phyloP scores from a whole-genome alignment of 805 yeast genomes.

The Metschnikowia henanensis region DNA sequence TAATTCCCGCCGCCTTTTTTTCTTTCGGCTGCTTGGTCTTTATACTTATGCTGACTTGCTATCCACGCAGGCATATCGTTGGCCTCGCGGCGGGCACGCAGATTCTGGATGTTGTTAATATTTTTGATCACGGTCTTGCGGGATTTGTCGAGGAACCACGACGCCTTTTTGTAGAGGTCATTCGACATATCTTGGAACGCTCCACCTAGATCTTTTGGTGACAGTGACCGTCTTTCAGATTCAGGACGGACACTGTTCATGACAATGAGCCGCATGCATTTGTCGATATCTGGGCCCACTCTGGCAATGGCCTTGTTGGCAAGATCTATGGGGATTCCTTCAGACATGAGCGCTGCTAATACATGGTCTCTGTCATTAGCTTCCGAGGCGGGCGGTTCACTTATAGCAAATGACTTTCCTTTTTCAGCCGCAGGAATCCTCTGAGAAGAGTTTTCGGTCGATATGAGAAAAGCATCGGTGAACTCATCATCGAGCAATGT shows the following conservation, averaged over 20 bases:
- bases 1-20: slow-evolving; percentile 33
- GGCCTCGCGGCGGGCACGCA: slow-evolving; percentile 6
- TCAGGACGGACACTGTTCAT: slow-evolving; percentile 25
- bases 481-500: slow-evolving; percentile 44
- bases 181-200: slow-evolving; percentile 53
- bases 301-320: slow-evolving; percentile 59
- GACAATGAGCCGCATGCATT: slow-evolving; percentile 69
- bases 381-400: no score
- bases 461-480: slow-evolving; percentile 34
- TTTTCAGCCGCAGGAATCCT: no score
- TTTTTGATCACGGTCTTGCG: slow-evolving; percentile 61
- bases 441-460: background rate
- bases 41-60: slow-evolving; percentile 54
- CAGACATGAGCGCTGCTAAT: slow-evolving; percentile 71
- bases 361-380: slow-evolving; percentile 40
- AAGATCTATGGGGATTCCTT: slow-evolving; percentile 69
- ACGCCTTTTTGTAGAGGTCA: slow-evolving; percentile 60
- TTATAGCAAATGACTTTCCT: no score
- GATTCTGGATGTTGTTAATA: slow-evolving; percentile 52
- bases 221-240: background rate
- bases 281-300: slow-evolving; percentile 60
- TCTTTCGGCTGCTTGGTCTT: slow-evolving; percentile 37
- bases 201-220: slow-evolving; percentile 20
- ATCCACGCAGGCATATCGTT: slow-evolving; percentile 69
- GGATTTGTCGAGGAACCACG: slow-evolving; percentile 57